Evolutionary conservation across 2,329 filamentous ascomycete species (phyloP).

Genomic region (Diaporthe sp.): DNA sequence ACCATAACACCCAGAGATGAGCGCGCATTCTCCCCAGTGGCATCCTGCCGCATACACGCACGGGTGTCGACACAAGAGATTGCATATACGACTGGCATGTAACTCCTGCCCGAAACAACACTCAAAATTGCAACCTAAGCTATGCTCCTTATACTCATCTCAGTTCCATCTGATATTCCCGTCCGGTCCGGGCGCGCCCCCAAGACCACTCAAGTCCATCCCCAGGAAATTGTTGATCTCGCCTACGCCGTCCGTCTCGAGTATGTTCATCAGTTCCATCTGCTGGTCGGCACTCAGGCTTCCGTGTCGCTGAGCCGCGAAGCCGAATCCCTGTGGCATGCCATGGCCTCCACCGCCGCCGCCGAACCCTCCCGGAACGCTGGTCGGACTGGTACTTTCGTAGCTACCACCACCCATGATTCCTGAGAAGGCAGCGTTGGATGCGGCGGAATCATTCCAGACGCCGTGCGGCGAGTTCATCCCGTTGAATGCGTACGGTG

Average conservation of each 20-base stretch:
- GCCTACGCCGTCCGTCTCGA: slow-evolving; percentile 77
- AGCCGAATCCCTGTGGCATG: slow-evolving; percentile 45
- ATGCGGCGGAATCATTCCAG: slow-evolving; percentile 55
- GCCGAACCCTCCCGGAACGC: slow-evolving; percentile 45
- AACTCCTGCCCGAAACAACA: background rate
- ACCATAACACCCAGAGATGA: background rate
- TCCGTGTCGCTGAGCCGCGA: slow-evolving; percentile 69
- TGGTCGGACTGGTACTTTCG: slow-evolving; percentile 39
- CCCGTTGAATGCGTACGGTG: slow-evolving; percentile 64
- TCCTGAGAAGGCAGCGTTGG: slow-evolving; percentile 45
- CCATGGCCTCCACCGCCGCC: slow-evolving; percentile 43
- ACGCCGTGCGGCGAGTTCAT: slow-evolving; percentile 54
- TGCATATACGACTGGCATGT: background rate
- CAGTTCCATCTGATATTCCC: slow-evolving; percentile 41
- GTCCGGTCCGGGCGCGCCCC: slow-evolving; percentile 41
- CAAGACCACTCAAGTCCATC: slow-evolving; percentile 52
- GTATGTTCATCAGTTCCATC: slow-evolving; percentile 83
- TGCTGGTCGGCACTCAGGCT: slow-evolving; percentile 86
- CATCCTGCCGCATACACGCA: background rate
- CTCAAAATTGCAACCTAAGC: background rate
- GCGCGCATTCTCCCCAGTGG: background rate
- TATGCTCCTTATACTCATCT: background rate
- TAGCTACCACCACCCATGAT: slow-evolving; percentile 43
- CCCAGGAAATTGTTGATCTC: slow-evolving; percentile 74
- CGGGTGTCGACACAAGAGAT: slow-evolving; percentile 1